These are phyloP conservation scores for Melaleuca quinquenervia DNA, from an alignment of 345 rosid species.

Conservation along the genomic window DNA sequence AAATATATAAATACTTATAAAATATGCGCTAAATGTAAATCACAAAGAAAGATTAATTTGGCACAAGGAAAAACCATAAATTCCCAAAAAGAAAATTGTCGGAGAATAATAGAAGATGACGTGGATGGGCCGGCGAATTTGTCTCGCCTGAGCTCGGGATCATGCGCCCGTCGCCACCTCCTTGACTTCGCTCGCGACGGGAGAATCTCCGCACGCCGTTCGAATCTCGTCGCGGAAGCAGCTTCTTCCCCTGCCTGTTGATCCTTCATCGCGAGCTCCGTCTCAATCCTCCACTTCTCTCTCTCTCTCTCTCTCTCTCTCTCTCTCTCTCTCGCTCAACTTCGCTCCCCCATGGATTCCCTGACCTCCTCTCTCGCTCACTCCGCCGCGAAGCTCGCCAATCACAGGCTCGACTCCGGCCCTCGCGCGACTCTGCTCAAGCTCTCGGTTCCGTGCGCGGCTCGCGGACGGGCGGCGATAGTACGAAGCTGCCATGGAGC, in stretches of 20 bases:
- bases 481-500: constrained; percentile 13
- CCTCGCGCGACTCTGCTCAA: background rate
- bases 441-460: background rate
- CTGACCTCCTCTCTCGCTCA: constrained; percentile 1
- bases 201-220: background rate
- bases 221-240: background rate
- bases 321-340: background rate
- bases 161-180: background rate
- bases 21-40: too few species aligned
- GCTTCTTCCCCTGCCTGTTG: too few species aligned
- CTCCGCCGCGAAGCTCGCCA: constrained; percentile 8
- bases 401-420: background rate
- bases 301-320: background rate
- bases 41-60: too few species aligned
- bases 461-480: background rate
- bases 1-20: too few species aligned
- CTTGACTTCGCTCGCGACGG: background rate
- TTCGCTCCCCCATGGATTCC: constrained; percentile 22
- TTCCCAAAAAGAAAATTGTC: background rate
- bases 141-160: background rate
- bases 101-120: background rate
- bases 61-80: background rate
- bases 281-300: background rate
- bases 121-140: background rate
- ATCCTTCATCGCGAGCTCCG: background rate